Conservation (phyloP, 441 rosid genomes). For the Populus trichocarpa region DNA sequence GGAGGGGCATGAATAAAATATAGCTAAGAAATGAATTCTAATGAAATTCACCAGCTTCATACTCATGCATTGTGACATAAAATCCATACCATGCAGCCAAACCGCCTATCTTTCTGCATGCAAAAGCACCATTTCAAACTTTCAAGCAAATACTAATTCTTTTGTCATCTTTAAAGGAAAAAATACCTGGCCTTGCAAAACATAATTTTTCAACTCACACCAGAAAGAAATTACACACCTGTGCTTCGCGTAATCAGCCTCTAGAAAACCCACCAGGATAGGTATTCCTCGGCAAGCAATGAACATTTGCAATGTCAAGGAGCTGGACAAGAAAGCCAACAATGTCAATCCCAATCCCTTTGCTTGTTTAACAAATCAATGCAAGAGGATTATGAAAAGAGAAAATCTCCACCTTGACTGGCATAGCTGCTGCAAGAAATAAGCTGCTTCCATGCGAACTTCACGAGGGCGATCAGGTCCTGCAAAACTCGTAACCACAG, state of each 20-base stretch:
- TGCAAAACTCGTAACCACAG: constrained; percentile 72
- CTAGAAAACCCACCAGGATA: constrained; percentile 88
- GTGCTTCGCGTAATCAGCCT: constrained; percentile 94
- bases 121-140: neutral
- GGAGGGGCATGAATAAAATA: neutral
- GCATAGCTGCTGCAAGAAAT: constrained; percentile 94
- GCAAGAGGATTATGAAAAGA: constrained; percentile 11
- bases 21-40: neutral
- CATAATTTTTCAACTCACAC: too few relatives aligned
- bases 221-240: constrained; percentile 41
- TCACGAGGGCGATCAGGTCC: constrained; percentile 81
- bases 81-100: neutral
- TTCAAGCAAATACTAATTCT: neutral
- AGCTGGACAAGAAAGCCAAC: constrained; percentile 47
- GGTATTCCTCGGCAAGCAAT: constrained; percentile 95
- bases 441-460: constrained; percentile 92
- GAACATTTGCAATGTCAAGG: constrained; percentile 96
- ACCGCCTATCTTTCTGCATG: neutral
- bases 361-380: constrained; percentile 6
- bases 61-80: neutral
- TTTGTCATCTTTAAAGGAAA: neutral
- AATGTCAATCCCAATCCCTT: constrained; percentile 27
- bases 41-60: neutral
- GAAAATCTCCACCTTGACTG: constrained; percentile 71
- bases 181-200: neutral